Conservation (phyloP, 1,284 basidiomycete genomes). For the Pseudozyma sp. region DNA sequence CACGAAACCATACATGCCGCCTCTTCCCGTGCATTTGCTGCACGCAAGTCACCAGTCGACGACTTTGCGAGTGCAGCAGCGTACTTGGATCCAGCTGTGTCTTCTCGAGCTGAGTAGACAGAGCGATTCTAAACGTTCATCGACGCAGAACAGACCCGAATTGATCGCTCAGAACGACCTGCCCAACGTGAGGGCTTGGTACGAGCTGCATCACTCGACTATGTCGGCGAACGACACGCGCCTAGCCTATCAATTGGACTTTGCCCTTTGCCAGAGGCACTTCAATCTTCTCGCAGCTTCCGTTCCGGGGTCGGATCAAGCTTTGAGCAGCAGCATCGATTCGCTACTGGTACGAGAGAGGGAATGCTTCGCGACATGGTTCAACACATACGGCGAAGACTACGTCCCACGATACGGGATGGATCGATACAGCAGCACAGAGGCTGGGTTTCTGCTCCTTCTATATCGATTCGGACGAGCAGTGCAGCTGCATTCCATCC, state of each 20-base stretch:
- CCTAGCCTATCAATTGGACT: constrained; percentile 35
- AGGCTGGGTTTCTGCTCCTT: constrained; percentile 17
- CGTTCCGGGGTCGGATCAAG: constrained; percentile 1
- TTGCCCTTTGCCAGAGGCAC: constrained; percentile 22
- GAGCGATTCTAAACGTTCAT: constrained; percentile 12
- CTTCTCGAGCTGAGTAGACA: constrained; percentile 31
- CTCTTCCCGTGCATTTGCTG: constrained; percentile 13
- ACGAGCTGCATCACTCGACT: constrained; percentile 22
- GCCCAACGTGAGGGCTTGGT: constrained; percentile 29
- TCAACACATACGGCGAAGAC: constrained; percentile 31
- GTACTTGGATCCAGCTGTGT: constrained; percentile 48
- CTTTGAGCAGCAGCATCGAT: constrained; percentile 12
- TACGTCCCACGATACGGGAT: constrained; percentile 24
- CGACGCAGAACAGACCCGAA: constrained; percentile 15
- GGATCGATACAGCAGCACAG: constrained; percentile 31
- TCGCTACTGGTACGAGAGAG: constrained; percentile 13
- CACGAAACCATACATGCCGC: constrained; percentile 25
- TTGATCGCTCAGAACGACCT: constrained; percentile 21
- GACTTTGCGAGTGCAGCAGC: constrained; percentile 28
- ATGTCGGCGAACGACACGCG: constrained; percentile 31
- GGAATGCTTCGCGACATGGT: constrained; percentile 24
- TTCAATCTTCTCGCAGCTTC: constrained; percentile 17
- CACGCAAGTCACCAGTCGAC: constrained; percentile 16
- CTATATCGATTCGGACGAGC: constrained; percentile 23
- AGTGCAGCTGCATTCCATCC: constrained; percentile 7